Evolutionary conservation across 495 filamentous ascomycete species (phyloP).

Genomic region (Xylaria grammica): DNA sequence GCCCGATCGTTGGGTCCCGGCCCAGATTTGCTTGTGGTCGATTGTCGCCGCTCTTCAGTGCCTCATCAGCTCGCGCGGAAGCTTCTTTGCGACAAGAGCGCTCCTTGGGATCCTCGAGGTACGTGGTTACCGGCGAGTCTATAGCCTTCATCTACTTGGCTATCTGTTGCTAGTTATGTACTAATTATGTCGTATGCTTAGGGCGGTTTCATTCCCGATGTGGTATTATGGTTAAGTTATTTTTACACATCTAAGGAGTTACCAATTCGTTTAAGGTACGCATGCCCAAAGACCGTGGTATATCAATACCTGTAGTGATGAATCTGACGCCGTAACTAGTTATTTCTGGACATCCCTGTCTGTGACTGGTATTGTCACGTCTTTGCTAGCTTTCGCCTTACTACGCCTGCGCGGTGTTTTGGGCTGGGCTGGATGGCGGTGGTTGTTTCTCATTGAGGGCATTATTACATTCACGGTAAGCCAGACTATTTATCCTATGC

Average conservation of each 20-base stretch:
- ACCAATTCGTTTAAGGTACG: conserved; percentile 48
- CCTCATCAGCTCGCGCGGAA: conserved; percentile 35
- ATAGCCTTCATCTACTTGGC: conserved; percentile 1
- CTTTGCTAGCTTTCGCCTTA: conserved; percentile 58
- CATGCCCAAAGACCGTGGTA: no score
- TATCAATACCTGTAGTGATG: no score
- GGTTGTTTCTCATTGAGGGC: conserved; percentile 63
- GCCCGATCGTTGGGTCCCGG: conserved; percentile 80
- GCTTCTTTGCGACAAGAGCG: conserved; percentile 46
- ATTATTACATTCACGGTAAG: conserved; percentile 51
- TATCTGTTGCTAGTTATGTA: conserved; percentile 1
- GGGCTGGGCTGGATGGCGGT: conserved; percentile 65
- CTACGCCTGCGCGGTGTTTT: conserved; percentile 56
- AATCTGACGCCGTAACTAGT: no score
- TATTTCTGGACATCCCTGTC: conserved; percentile 63
- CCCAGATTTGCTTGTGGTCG: conserved; percentile 56
- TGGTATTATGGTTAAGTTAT: conserved; percentile 57
- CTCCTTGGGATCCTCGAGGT: conserved; percentile 47
- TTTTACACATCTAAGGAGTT: conserved; percentile 60
- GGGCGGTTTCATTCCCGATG: conserved; percentile 60
- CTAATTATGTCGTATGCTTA: conserved; percentile 26
- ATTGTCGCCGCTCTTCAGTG: conserved; percentile 45
- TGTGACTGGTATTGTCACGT: conserved; percentile 55
- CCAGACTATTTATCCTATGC: not conserved
- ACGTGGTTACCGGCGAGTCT: conserved; percentile 25